These are phyloP conservation scores for Aphelidium insulamus DNA, from an alignment of 371 early-diverging fungal genomes.

Conservation along the genomic window DNA sequence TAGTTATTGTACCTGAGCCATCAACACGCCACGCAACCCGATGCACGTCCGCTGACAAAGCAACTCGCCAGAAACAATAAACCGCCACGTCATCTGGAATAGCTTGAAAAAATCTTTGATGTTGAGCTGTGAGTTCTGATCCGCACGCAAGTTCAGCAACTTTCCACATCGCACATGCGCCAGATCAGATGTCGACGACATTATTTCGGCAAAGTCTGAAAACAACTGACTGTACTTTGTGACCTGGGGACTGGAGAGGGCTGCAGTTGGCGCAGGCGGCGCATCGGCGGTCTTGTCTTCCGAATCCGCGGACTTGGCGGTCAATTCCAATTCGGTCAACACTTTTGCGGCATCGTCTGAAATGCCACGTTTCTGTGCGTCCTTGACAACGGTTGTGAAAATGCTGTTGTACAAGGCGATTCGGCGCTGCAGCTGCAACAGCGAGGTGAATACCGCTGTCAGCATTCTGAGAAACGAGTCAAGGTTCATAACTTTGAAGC, in stretches of 20 bases:
- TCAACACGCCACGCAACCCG: constrained; percentile 52
- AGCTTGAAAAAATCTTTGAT: constrained; percentile 66
- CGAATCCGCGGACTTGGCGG: background rate
- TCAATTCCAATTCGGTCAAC: too few species aligned
- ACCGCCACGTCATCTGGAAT: constrained; percentile 44
- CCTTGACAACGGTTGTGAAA: too few species aligned
- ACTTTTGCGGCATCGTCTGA: constrained; percentile 1
- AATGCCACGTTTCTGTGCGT: constrained; percentile 11
- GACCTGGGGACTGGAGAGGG: too few species aligned
- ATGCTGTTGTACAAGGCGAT: too few species aligned
- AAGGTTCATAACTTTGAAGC: constrained; percentile 45
- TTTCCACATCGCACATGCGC: constrained; percentile 72
- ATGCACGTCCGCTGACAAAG: constrained; percentile 60
- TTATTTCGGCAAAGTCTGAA: constrained; percentile 27
- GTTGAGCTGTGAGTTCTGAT: constrained; percentile 66
- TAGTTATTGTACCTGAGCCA: constrained; percentile 29
- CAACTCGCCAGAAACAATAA: constrained; percentile 33
- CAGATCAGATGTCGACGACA: constrained; percentile 46
- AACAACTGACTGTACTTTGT: constrained; percentile 6
- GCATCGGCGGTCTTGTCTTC: too few species aligned
- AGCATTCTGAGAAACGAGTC: constrained; percentile 54
- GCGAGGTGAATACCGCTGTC: background rate
- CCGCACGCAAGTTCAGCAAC: constrained; percentile 53
- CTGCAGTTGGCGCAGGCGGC: too few species aligned
- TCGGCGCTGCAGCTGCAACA: constrained; percentile 10